Evolutionary conservation across 2,329 filamentous ascomycete species (phyloP).

Genomic region (Thelonectria rubi): DNA sequence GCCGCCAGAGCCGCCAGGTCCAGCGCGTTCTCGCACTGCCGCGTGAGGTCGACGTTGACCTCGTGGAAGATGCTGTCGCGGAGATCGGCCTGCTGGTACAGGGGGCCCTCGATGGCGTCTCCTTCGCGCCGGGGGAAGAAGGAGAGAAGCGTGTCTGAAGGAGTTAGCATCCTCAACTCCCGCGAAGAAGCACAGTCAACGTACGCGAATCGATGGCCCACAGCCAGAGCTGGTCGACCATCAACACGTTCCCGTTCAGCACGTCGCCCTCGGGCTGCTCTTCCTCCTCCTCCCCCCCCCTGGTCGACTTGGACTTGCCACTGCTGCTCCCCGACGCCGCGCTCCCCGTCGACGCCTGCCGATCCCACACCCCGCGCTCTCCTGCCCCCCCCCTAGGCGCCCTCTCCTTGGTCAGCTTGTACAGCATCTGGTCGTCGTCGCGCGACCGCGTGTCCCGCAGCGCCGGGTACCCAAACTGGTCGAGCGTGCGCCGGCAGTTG

Average conservation of each 20-base stretch:
- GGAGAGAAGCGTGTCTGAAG: conserved; percentile 58
- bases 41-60: conserved; percentile 70
- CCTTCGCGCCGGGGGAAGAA: conserved; percentile 66
- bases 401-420: conserved; percentile 68
- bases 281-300: conserved; percentile 43
- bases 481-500: conserved; percentile 68
- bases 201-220: conserved; percentile 65
- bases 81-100: conserved; percentile 69
- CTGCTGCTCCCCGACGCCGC: conserved; percentile 41
- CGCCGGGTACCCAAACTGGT: conserved; percentile 71
- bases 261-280: conserved; percentile 50
- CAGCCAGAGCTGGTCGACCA: conserved; percentile 74
- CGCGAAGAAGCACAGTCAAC: conserved; percentile 18
- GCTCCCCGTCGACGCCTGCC: conserved; percentile 44
- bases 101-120: conserved; percentile 61
- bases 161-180: not conserved
- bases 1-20: conserved; percentile 71
- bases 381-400: conserved; percentile 34
- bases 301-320: conserved; percentile 41
- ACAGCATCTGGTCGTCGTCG: conserved; percentile 74
- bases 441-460: conserved; percentile 67
- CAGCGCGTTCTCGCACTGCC: conserved; percentile 67
- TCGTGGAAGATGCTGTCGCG: conserved; percentile 72
- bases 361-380: conserved; percentile 38
- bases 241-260: conserved; percentile 66